Evolutionary conservation across 768 basidiomycete genomes (phyloP).

Genomic region (Atractiella rhizophila): DNA sequence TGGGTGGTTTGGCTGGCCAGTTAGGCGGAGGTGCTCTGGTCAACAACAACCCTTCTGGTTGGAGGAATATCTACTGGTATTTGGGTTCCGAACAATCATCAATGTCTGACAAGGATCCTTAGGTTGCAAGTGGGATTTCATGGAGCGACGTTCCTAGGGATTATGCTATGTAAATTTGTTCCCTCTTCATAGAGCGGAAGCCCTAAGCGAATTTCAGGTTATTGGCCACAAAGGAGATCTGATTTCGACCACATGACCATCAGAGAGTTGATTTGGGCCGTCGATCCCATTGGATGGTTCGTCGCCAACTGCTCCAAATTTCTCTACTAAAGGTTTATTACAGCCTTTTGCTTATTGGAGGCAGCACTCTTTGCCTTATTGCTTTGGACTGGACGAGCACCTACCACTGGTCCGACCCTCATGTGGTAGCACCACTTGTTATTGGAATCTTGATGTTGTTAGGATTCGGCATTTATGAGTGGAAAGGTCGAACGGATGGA

Average conservation of each 20-base stretch:
- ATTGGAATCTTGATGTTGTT: conserved; percentile 5
- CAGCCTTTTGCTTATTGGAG: conserved; percentile 1
- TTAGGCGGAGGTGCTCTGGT: neutral
- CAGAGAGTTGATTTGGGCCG: conserved; percentile 3
- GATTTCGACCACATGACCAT: conserved; percentile 5
- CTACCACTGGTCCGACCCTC: conserved; percentile 4
- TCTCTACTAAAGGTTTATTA: no score
- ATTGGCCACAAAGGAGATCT: no score
- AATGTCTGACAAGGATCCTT: no score
- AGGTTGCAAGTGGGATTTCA: no score
- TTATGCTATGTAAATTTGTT: neutral
- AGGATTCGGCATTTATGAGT: conserved; percentile 7
- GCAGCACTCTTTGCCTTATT: conserved; percentile 1
- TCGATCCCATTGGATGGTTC: conserved; percentile 8
- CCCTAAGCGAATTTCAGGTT: no score
- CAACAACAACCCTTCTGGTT: conserved; percentile 3
- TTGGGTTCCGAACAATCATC: no score
- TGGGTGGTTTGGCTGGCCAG: neutral
- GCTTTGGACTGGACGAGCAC: conserved; percentile 6
- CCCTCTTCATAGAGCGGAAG: no score
- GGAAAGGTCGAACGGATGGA: conserved; percentile 6
- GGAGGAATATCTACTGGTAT: conserved; percentile 9
- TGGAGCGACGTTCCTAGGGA: no score
- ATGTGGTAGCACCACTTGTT: conserved; percentile 4
- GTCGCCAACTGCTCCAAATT: no score